Conservation (phyloP, 2,329 filamentous ascomycete genomes). For the Chrysosporium queenslandicum region DNA sequence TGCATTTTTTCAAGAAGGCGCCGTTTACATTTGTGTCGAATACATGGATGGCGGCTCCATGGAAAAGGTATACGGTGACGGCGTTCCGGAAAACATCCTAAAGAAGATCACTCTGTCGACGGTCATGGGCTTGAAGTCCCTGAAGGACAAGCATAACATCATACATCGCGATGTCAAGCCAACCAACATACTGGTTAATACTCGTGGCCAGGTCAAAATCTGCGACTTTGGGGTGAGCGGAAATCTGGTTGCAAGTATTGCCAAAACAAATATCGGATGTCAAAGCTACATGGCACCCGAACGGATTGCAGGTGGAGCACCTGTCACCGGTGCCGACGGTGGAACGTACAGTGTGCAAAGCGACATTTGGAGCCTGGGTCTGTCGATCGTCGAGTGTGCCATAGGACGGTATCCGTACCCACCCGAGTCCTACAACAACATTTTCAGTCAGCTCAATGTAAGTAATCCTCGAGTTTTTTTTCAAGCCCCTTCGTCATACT, state of each 20-base stretch:
- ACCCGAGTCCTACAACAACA: constrained; percentile 94
- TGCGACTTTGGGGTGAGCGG: constrained; percentile 97
- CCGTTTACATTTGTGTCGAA: constrained; percentile 98
- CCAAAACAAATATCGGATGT: constrained; percentile 96
- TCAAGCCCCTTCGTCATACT: background rate
- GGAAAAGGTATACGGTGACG: constrained; percentile 86
- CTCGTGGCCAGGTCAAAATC: constrained; percentile 85
- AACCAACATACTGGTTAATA: constrained; percentile 94
- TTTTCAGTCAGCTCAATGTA: constrained; percentile 93
- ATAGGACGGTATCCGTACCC: constrained; percentile 93
- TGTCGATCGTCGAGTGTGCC: constrained; percentile 93
- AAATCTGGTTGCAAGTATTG: constrained; percentile 92
- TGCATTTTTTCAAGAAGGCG: constrained; percentile 96
- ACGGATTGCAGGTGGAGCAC: constrained; percentile 74
- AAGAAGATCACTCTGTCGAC: constrained; percentile 86
- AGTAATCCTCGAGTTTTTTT: constrained; percentile 37
- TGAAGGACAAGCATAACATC: constrained; percentile 98
- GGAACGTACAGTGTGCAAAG: constrained; percentile 96
- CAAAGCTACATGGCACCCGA: constrained; percentile 99
- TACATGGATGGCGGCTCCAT: constrained; percentile 98
- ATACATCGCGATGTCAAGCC: constrained; percentile 98
- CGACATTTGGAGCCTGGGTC: constrained; percentile 91
- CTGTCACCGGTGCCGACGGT: constrained; percentile 56
- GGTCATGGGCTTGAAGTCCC: constrained; percentile 76
- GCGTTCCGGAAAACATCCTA: constrained; percentile 78